These are phyloP conservation scores for Solanum okadae DNA, from an alignment of 257 asterid genomes.

Conservation along the genomic window DNA sequence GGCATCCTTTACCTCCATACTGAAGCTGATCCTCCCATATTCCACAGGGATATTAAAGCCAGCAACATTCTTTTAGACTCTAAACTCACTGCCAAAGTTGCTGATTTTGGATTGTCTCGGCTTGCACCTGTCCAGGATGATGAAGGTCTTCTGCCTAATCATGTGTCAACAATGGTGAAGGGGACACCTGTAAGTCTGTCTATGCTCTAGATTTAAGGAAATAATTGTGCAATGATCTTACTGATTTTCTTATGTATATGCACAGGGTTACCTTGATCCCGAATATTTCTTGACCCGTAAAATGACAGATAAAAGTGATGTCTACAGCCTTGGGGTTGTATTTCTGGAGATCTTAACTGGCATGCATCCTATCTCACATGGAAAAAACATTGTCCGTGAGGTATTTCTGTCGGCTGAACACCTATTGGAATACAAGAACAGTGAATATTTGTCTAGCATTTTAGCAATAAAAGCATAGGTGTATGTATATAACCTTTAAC, in stretches of 20 bases:
- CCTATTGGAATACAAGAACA: not conserved
- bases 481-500: not conserved
- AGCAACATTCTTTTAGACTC: conserved; percentile 77
- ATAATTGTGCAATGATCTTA: not conserved
- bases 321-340: conserved; percentile 82
- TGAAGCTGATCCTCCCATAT: conserved; percentile 84
- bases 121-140: conserved; percentile 66
- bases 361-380: conserved; percentile 75
- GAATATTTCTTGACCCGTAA: conserved; percentile 68
- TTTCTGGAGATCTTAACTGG: conserved; percentile 80
- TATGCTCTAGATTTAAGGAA: not conserved
- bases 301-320: conserved; percentile 81
- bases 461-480: not conserved
- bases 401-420: conserved; percentile 13
- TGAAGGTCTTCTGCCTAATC: conserved; percentile 38
- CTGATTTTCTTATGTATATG: not conserved
- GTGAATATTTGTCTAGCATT: not conserved
- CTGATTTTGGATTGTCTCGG: conserved; percentile 89
- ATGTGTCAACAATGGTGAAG: conserved; percentile 71
- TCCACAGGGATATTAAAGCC: conserved; percentile 85
- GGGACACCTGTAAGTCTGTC: conserved; percentile 74
- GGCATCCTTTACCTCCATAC: conserved; percentile 91
- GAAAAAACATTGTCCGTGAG: conserved; percentile 86
- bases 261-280: conserved; percentile 90
- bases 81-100: conserved; percentile 69